These are phyloP conservation scores for Leccinum uliginosum DNA, from an alignment of 768 basidiomycete genomes.

Conservation along the genomic window DNA sequence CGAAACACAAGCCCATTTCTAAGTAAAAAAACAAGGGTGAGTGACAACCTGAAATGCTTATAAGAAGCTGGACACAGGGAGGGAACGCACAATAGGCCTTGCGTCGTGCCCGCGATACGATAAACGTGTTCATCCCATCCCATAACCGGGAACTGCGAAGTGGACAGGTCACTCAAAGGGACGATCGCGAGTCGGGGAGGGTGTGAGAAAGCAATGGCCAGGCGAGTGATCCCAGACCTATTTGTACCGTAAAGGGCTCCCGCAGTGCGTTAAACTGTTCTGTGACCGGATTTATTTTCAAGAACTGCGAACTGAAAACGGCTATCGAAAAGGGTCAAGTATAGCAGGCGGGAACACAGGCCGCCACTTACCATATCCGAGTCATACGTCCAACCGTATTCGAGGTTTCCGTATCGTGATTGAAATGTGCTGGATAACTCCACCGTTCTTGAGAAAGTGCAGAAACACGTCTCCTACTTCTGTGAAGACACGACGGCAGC, in stretches of 20 bases:
- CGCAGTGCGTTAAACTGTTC: background rate
- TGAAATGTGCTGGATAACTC: background rate
- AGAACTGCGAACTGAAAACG: background rate
- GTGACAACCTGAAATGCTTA: background rate
- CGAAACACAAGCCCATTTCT: background rate
- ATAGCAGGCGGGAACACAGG: background rate
- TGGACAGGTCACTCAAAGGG: background rate
- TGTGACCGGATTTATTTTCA: background rate
- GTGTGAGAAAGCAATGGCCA: background rate
- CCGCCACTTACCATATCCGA: background rate
- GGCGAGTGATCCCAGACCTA: background rate
- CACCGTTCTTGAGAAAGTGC: background rate
- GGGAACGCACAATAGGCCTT: background rate
- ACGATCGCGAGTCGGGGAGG: background rate
- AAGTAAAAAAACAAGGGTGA: background rate
- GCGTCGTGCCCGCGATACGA: constrained; percentile 42
- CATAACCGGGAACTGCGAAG: constrained; percentile 30
- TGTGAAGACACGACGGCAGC: background rate
- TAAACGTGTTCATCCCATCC: constrained; percentile 37
- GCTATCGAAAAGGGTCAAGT: background rate
- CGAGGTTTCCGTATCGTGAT: too few species aligned
- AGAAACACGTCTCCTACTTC: background rate
- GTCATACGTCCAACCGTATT: background rate
- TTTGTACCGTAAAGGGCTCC: background rate
- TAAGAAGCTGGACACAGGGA: background rate